phyloP scores from a whole-genome alignment of 1,284 basidiomycete genomes.

The Cystobasidium slooffiae region DNA sequence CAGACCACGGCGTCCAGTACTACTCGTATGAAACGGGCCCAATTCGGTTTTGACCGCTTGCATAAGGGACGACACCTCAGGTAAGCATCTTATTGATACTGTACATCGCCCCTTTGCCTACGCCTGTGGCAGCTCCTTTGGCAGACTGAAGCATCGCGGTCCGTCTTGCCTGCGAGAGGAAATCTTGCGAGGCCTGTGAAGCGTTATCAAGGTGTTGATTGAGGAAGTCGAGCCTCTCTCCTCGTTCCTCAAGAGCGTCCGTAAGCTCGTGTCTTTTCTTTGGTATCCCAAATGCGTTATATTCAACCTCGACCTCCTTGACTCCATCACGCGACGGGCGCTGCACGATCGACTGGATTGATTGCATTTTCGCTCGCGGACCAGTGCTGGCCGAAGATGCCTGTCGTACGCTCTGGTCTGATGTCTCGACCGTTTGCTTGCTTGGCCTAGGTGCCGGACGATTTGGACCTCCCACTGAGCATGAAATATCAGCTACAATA shows the following conservation, averaged over 20 bases:
- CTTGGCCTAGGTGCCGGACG: conserved; percentile 11
- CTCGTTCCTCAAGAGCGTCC: conserved; percentile 39
- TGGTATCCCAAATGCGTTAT: conserved; percentile 38
- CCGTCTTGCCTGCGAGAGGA: conserved; percentile 34
- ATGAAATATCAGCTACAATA: neutral
- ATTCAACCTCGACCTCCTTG: conserved; percentile 34
- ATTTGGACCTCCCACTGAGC: conserved; percentile 31
- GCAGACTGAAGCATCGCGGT: conserved; percentile 28
- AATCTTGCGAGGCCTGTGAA: conserved; percentile 31
- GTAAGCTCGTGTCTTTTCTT: conserved; percentile 38
- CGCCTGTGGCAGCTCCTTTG: conserved; percentile 29
- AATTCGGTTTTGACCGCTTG: too few species aligned
- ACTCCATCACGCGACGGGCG: conserved; percentile 7
- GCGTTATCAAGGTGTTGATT: conserved; percentile 39
- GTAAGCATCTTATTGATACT: conserved; percentile 39
- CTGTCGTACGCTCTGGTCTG: neutral
- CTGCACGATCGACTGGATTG: neutral
- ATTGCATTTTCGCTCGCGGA: neutral
- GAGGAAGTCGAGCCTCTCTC: conserved; percentile 35
- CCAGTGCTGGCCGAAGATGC: neutral
- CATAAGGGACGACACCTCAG: too few species aligned
- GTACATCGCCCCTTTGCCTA: conserved; percentile 37
- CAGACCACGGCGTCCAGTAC: too few species aligned
- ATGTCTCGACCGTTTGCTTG: neutral
- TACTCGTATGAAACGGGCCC: too few species aligned